Percentiles rank a stretch among this genome's conserved stretches.
Evolutionary conservation across 2,329 filamentous ascomycete genomes (phyloP).

Genomic region (Trematosphaeria pertusa): DNA sequence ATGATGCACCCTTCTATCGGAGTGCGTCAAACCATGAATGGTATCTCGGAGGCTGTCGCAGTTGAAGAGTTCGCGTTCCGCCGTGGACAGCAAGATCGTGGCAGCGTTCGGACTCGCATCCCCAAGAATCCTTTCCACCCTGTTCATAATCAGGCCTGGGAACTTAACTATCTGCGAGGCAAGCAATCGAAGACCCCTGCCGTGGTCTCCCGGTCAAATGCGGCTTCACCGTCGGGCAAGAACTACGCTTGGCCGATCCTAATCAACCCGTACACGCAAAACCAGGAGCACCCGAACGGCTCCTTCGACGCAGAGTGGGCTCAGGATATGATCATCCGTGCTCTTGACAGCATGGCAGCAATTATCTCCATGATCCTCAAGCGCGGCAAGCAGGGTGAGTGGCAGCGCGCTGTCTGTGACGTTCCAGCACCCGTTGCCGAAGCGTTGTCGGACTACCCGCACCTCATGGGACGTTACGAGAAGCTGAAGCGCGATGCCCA

Average conservation of each 20-base stretch:
- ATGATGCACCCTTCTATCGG: neutral
- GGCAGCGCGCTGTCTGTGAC: constrained; percentile 28
- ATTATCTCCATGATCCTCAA: constrained; percentile 22
- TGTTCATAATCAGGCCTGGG: constrained; percentile 26
- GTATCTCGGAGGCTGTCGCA: constrained; percentile 24
- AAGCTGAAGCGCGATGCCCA: constrained; percentile 25
- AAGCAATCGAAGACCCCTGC: constrained; percentile 14
- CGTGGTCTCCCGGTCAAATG: constrained; percentile 3
- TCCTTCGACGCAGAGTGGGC: constrained; percentile 24
- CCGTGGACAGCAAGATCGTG: constrained; percentile 26
- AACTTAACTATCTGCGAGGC: constrained; percentile 26
- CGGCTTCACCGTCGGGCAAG: constrained; percentile 9
- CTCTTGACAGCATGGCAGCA: constrained; percentile 30
- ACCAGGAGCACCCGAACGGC: constrained; percentile 29
- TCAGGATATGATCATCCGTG: constrained; percentile 19
- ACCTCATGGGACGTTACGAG: constrained; percentile 26
- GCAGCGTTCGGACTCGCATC: constrained; percentile 8
- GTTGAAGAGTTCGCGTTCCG: constrained; percentile 36
- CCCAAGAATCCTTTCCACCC: constrained; percentile 26
- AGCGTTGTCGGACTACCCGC: constrained; percentile 24
- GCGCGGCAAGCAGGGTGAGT: constrained; percentile 21
- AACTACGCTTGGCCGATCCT: constrained; percentile 32
- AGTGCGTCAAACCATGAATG: constrained; percentile 11
- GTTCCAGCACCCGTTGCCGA: constrained; percentile 25
- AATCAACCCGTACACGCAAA: constrained; percentile 36